phyloP scores from a whole-genome alignment of 371 early-diverging fungal species.

The Funneliformis caledonium region DNA sequence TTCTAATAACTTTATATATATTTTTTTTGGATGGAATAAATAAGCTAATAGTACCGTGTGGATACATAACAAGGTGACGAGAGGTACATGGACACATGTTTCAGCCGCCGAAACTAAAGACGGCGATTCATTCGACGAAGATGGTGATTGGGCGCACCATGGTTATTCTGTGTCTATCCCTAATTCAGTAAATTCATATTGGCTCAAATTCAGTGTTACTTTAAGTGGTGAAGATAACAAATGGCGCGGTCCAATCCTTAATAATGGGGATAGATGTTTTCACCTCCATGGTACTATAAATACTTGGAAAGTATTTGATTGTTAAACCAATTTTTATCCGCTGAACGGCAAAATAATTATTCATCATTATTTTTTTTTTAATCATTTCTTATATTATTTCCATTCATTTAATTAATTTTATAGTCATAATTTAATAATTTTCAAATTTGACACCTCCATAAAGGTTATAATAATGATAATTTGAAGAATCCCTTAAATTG shows the following conservation, averaged over 20 bases:
- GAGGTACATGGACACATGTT: background rate
- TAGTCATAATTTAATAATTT: too few relatives aligned
- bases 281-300: constrained; percentile 18
- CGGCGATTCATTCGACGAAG: too few relatives aligned
- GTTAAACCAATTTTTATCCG: too few relatives aligned
- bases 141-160: background rate
- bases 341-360: too few relatives aligned
- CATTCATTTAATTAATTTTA: too few relatives aligned
- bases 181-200: background rate
- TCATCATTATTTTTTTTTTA: too few relatives aligned
- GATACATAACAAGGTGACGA: background rate
- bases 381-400: too few relatives aligned
- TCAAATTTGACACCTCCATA: too few relatives aligned
- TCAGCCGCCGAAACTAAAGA: background rate
- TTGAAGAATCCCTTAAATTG: too few relatives aligned
- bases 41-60: background rate
- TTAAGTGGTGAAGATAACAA: background rate
- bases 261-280: constrained; percentile 9
- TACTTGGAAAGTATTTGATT: too few relatives aligned
- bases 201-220: background rate
- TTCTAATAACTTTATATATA: background rate
- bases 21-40: background rate
- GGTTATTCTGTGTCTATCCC: background rate
- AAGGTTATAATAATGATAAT: too few relatives aligned
- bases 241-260: background rate